Base-by-base conservation (phyloP, 139 green algal genomes). In the Micromonas commoda region DNA sequence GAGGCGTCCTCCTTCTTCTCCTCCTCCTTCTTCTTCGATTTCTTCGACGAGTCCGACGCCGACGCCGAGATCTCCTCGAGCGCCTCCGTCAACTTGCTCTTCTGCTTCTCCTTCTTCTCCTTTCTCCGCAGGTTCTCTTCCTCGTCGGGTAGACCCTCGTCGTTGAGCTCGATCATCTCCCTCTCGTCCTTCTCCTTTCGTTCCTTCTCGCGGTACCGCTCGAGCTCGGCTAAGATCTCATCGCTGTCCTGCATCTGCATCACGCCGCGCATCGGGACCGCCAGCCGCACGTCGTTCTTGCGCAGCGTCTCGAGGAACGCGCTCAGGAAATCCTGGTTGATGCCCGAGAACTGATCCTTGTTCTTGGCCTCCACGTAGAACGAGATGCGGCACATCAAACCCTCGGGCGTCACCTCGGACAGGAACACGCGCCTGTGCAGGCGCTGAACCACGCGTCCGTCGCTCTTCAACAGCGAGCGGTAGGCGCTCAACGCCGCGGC, bases 401-500 rank as follows among this genome's bases (percentile, higher is more conserved):
- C 63, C 24, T 70, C 63, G 2, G 63, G 63, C 1, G 63, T 70
- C 24, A 70, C 24, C 31, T 70, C 63, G 20, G 28, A 32, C 20
- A 70, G 31, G 31, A 70, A 70, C 2, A 70, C 63, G 63, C 63
- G 63, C 6, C 63, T 28, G 24, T 70, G 63, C 31, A 70, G 63
- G n/a, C n/a, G 24, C 31, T 32, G 28, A 24, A 70, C 24, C 63
- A 70, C 63, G 28, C 63, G 63, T 26, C n/a, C n/a, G 31, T 70
- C 63, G 63, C 20, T 34, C 34, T 70, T 70, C 2, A 70, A 39
- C 21, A 70, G 28, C 63, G 63, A 23, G 28, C 63, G 28, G 5
- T 37, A 70, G 3, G 20, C 34, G 2, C n/a, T 39, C 63, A 70
- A 34, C 63, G 31, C 28, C 20, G 20, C 34, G 1, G 63, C 28